A percentile compares a stretch with the other conserved stretches of the same genome.
phyloP scores from a whole-genome alignment of 176 grass and related monocot species.

The Musa troglodytarum region DNA sequence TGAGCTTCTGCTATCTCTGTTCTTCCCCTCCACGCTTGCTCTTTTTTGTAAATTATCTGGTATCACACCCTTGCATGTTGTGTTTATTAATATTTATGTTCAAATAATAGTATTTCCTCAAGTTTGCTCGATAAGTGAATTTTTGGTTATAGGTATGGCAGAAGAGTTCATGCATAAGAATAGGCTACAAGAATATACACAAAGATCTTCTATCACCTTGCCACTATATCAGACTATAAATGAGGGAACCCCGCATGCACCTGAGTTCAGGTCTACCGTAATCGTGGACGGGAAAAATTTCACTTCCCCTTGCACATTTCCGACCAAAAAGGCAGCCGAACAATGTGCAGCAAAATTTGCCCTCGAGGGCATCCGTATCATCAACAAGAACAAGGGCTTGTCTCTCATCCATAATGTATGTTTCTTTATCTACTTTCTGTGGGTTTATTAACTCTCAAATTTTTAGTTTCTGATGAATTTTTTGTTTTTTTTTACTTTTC shows the following conservation, averaged over 20 bases:
- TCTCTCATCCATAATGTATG: neutral
- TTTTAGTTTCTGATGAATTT: neutral
- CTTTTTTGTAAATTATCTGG: too few species aligned
- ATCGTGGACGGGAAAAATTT: neutral
- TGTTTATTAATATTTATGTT: too few species aligned
- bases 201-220: neutral
- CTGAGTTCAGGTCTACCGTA: neutral
- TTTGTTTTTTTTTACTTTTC: neutral
- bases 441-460: too few species aligned
- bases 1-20: too few species aligned
- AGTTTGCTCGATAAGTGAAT: too few species aligned
- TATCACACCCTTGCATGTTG: too few species aligned
- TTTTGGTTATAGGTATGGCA: neutral
- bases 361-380: neutral
- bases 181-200: neutral
- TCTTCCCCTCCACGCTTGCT: too few species aligned
- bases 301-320: neutral
- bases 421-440: neutral
- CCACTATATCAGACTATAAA: neutral
- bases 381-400: neutral
- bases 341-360: slow-evolving; percentile 1
- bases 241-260: neutral
- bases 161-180: slow-evolving; percentile 3
- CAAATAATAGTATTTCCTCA: too few species aligned
- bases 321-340: neutral